These are phyloP conservation scores for Rehmannia glutinosa DNA, from an alignment of 257 asterid genomes.

Conservation along the genomic window DNA sequence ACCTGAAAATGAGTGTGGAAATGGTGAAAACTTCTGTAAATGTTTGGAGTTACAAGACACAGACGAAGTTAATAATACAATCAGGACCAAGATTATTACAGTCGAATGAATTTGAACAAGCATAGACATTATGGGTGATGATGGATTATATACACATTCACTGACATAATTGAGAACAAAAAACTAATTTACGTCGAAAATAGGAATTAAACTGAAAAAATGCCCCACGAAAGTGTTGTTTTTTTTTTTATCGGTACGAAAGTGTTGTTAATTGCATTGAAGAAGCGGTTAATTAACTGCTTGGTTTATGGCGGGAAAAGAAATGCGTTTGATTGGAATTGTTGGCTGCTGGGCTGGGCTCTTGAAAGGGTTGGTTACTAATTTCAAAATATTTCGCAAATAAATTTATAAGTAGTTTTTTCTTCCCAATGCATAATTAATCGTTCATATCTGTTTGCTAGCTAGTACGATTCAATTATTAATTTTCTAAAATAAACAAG, in stretches of 20 bases:
- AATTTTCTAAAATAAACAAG: too few species aligned
- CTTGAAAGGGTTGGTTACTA: too few species aligned
- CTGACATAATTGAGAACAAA: not conserved
- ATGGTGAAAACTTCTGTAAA: slow-evolving; percentile 21
- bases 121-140: slow-evolving; percentile 6
- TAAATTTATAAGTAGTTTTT: too few species aligned
- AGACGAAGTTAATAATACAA: slow-evolving; percentile 16
- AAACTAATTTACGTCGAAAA: too few species aligned
- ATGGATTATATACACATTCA: not conserved
- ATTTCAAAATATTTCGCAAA: too few species aligned
- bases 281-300: slow-evolving; percentile 25
- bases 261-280: too few species aligned
- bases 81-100: slow-evolving; percentile 13
- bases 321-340: not conserved
- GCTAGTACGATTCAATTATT: too few species aligned
- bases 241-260: too few species aligned
- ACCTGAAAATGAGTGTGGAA: slow-evolving; percentile 34
- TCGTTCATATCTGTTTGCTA: too few species aligned
- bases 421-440: too few species aligned
- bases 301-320: slow-evolving; percentile 20
- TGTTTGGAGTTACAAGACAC: slow-evolving; percentile 8
- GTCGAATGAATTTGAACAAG: not conserved
- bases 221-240: not conserved
- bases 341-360: too few species aligned
- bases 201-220: too few species aligned